These are phyloP conservation scores for Diplotaxis tenuifolia DNA, from an alignment of 345 rosid species.

Conservation along the genomic window DNA sequence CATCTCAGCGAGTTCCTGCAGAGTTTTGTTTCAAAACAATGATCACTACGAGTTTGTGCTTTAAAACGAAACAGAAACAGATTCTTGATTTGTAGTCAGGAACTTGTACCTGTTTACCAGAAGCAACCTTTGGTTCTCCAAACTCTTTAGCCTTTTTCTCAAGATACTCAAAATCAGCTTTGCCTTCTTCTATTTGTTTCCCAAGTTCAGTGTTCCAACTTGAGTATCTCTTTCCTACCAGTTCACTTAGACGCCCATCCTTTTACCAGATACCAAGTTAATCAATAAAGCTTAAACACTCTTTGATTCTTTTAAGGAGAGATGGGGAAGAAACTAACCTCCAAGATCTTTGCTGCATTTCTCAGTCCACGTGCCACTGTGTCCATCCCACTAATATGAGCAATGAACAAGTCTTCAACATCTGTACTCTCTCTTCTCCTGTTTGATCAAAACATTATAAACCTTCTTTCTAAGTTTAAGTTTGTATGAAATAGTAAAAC, in stretches of 20 bases:
- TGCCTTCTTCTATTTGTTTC: slow-evolving; percentile 70
- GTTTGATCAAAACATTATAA: slow-evolving; percentile 4
- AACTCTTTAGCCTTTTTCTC: slow-evolving; percentile 84
- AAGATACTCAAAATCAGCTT: slow-evolving; percentile 76
- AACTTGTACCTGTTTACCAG: slow-evolving; percentile 84
- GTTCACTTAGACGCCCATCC: slow-evolving; percentile 70
- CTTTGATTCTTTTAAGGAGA: not conserved
- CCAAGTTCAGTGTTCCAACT: slow-evolving; percentile 78
- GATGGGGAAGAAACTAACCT: slow-evolving; percentile 44
- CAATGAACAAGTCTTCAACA: slow-evolving; percentile 87
- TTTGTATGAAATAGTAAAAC: not conserved
- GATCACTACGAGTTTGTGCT: not conserved
- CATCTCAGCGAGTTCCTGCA: slow-evolving; percentile 97
- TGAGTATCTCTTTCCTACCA: slow-evolving; percentile 65
- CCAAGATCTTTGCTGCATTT: slow-evolving; percentile 75
- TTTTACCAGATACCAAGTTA: slow-evolving; percentile 27
- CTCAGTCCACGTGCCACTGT: slow-evolving; percentile 88
- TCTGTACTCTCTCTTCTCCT: slow-evolving; percentile 97
- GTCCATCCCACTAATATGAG: slow-evolving; percentile 90
- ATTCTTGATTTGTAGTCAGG: not conserved
- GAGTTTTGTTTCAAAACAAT: not conserved
- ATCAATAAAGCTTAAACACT: not conserved
- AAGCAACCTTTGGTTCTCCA: slow-evolving; percentile 87
- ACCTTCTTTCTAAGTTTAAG: not conserved
- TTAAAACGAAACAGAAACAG: not conserved